phyloP scores from a whole-genome alignment of 129 eudicot genomes.

The sunflower (Helianthus annuus) region DNA sequence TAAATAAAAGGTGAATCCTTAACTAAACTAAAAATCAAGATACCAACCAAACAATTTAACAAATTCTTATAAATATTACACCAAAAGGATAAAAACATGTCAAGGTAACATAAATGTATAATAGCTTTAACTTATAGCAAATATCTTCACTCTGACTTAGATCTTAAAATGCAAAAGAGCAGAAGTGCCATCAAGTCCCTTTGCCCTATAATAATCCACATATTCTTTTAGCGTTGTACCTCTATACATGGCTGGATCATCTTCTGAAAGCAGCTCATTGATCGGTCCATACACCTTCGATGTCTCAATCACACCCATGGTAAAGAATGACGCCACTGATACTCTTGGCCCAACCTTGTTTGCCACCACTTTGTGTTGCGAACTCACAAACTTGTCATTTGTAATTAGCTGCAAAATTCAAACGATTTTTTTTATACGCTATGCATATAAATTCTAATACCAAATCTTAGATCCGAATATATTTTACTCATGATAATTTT shows the following conservation, averaged over 20 bases:
- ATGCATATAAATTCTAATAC: too few species aligned
- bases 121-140: too few species aligned
- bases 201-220: background rate
- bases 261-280: constrained; percentile 48
- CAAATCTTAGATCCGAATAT: too few species aligned
- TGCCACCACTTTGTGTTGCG: constrained; percentile 40
- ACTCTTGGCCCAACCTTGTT: background rate
- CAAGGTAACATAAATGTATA: too few species aligned
- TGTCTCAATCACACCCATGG: background rate
- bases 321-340: background rate
- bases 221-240: constrained; percentile 35
- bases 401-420: constrained; percentile 45
- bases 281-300: constrained; percentile 46
- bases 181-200: constrained; percentile 38
- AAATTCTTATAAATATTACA: too few species aligned
- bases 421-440: background rate
- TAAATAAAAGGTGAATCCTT: too few species aligned
- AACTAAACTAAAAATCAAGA: too few species aligned
- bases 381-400: constrained; percentile 57
- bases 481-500: too few species aligned
- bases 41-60: too few species aligned
- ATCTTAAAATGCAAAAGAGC: constrained; percentile 40
- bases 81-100: too few species aligned
- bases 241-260: constrained; percentile 49
- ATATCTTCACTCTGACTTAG: too few species aligned